Conservation (phyloP, 2,329 filamentous ascomycete genomes). For the Aspergillus fumigatiaffinis region DNA sequence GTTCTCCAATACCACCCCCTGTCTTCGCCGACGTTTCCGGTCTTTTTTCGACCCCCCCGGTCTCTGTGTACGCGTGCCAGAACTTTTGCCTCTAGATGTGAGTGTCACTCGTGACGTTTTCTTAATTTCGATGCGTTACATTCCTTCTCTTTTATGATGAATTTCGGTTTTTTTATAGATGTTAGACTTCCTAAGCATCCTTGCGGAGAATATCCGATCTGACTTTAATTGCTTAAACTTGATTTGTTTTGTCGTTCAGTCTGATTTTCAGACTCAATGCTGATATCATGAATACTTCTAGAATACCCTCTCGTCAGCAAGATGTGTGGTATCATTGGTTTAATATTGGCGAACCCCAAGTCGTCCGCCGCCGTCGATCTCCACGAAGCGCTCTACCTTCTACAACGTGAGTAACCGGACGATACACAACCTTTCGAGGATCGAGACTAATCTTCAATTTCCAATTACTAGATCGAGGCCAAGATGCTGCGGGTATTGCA, state of each 20-base stretch:
- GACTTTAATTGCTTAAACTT: slow-evolving; percentile 14
- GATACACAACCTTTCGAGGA: neutral
- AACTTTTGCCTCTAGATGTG: neutral
- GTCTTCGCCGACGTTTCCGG: neutral
- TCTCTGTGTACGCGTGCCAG: neutral
- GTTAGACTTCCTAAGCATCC: slow-evolving; percentile 47
- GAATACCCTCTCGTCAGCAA: slow-evolving; percentile 24
- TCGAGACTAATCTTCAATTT: slow-evolving; percentile 27
- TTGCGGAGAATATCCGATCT: slow-evolving; percentile 41
- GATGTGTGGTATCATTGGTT: slow-evolving; percentile 62
- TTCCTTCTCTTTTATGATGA: slow-evolving; percentile 36
- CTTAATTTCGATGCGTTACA: slow-evolving; percentile 10
- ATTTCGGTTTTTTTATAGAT: slow-evolving; percentile 42
- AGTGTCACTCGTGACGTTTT: slow-evolving; percentile 6
- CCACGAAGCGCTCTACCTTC: slow-evolving; percentile 67
- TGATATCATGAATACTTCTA: slow-evolving; percentile 16
- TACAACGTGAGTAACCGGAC: slow-evolving; percentile 50
- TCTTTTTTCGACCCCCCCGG: neutral
- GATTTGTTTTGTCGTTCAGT: slow-evolving; percentile 7
- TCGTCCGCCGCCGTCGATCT: slow-evolving; percentile 57
- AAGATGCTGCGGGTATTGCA: slow-evolving; percentile 85
- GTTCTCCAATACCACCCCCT: neutral
- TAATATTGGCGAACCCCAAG: slow-evolving; percentile 57
- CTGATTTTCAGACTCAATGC: slow-evolving; percentile 7
- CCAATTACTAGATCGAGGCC: slow-evolving; percentile 58